Evolutionary conservation across 139 green algal genomes (phyloP), one percentile per base, ranked within the genome.

Genomic region (Chlorella vulgaris): DNA sequence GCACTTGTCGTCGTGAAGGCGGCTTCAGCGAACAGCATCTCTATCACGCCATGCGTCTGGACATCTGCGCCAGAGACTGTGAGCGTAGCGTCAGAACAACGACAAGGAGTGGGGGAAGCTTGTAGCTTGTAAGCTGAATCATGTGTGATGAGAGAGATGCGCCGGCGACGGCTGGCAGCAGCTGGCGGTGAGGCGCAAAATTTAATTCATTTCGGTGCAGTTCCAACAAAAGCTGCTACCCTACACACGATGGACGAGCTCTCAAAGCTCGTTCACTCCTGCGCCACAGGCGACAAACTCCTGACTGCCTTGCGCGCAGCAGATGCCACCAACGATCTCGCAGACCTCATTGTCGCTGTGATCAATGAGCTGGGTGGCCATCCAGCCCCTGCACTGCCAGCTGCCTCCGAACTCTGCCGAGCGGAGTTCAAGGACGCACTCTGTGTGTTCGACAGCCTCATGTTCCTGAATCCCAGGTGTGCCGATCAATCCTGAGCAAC

Each of bases 401-500:
- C 35, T 21, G 18, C 24, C 21, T 36, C 35, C 10, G 40, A 28
- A 10, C 15, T 1, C 24, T 36, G 13, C 4, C 73, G 62, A 22
- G 5, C 28, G 4, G 39, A 35, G 0, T 15, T 80, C 2, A 51
- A 77, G n/a, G 42, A 5, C 15, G 73, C 76, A 13, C 65, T 76
- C 26, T 76, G 65, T 35, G 69, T 80, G 21, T 35, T 80, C 1
- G 35, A 53, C 18, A 33, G 63, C 13, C 55, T 84, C 29, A 80
- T 53, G 29, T 84, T 84, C 69, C 24, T 80, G 4, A 80, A 62
- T 28, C 80, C 80, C 58, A 65, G 80, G 80, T 75, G 55, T 0
- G 76, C 3, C 1, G 42, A 13, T n/a, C 0, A 3, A 55, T 6
- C 7, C 24, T 29, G n/a, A 62, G n/a, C n/a, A 21, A 8, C 24